Evolutionary conservation across 352 stramenopile species (phyloP).

Genomic region (Phytophthora sansomeana): DNA sequence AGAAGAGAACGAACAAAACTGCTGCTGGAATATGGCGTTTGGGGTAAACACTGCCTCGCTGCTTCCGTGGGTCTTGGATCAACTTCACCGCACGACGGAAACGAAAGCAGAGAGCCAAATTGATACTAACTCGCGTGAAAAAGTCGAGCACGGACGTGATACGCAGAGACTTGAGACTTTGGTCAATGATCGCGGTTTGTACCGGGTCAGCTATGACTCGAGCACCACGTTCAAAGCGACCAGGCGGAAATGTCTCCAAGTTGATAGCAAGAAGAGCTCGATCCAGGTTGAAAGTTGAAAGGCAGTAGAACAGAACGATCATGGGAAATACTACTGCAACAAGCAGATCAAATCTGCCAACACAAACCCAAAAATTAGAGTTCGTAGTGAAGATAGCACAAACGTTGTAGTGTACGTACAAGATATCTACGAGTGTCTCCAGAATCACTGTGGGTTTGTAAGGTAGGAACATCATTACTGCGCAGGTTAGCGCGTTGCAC

Average conservation of each 20-base stretch:
- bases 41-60: constrained; percentile 20
- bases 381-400: no score
- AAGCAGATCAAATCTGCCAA: neutral
- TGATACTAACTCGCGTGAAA: constrained; percentile 21
- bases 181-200: neutral
- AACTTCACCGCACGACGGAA: neutral
- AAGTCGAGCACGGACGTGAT: constrained; percentile 22
- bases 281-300: neutral
- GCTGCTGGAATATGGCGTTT: constrained; percentile 8
- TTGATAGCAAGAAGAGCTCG: neutral
- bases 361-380: no score
- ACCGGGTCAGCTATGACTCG: neutral
- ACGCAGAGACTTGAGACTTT: constrained; percentile 1
- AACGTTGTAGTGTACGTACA: no score
- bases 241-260: neutral
- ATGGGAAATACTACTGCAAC: neutral
- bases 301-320: neutral
- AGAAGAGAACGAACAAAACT: constrained; percentile 22
- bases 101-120: constrained; percentile 1
- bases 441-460: no score
- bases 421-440: no score
- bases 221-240: neutral
- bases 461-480: no score
- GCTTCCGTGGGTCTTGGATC: constrained; percentile 8
- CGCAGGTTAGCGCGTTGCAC: no score